These are phyloP conservation scores for Serendipita sp. DNA, from an alignment of 768 basidiomycete genomes.

Conservation along the genomic window DNA sequence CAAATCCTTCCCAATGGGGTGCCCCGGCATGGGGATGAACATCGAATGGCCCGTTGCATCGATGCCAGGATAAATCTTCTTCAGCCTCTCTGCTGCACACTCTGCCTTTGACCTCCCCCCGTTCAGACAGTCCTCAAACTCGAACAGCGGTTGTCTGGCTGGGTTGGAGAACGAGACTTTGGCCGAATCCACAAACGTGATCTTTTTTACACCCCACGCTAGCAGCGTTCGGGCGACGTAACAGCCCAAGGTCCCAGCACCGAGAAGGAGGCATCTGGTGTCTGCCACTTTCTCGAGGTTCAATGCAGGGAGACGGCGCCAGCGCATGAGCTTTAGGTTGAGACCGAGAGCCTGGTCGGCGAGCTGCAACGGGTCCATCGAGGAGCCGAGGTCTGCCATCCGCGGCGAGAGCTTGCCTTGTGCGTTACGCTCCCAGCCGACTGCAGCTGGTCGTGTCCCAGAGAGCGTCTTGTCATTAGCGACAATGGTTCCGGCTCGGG, in stretches of 20 bases:
- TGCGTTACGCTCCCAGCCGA: conserved; percentile 93
- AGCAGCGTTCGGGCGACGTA: conserved; percentile 87
- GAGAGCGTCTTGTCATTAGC: conserved; percentile 11
- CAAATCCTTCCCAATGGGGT: conserved; percentile 56
- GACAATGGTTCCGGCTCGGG: conserved; percentile 13
- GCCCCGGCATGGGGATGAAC: conserved; percentile 94
- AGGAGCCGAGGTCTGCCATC: conserved; percentile 78
- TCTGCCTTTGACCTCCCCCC: conserved; percentile 91
- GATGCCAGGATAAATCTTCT: conserved; percentile 84
- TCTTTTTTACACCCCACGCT: conserved; percentile 93
- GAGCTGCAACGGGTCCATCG: conserved; percentile 89
- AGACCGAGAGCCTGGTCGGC: conserved; percentile 96
- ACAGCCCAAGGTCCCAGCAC: conserved; percentile 93
- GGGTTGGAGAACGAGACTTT: conserved; percentile 95
- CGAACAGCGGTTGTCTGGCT: conserved; percentile 90
- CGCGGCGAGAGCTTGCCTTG: conserved; percentile 78
- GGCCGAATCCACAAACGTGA: conserved; percentile 84
- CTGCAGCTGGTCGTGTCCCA: conserved; percentile 36
- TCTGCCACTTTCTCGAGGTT: conserved; percentile 74
- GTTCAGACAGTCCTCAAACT: conserved; percentile 81
- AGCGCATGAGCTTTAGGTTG: conserved; percentile 94
- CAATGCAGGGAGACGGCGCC: conserved; percentile 83
- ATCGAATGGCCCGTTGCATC: conserved; percentile 68
- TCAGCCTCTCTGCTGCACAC: conserved; percentile 71
- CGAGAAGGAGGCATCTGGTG: conserved; percentile 73